Evolutionary conservation across 2,329 filamentous ascomycete genomes (phyloP).

Genomic region (Apiospora aurea): DNA sequence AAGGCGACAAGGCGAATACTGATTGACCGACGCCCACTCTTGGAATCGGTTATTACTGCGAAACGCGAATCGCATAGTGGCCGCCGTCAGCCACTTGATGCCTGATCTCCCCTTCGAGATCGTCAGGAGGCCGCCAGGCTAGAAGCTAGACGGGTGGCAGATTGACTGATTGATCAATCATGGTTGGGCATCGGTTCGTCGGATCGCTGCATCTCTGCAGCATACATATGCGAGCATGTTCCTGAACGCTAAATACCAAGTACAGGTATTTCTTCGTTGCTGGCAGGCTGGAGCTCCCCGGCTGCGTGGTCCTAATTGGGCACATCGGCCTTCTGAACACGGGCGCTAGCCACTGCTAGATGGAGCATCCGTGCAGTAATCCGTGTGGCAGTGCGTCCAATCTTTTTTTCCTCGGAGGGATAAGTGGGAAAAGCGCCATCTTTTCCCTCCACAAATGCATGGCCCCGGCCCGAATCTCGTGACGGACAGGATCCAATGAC

Average conservation of each 20-base stretch:
- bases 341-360: background rate
- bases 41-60: background rate
- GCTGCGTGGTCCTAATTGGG: background rate
- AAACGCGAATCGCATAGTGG: background rate
- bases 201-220: conserved; percentile 6
- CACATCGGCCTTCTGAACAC: conserved; percentile 1
- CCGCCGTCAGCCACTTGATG: conserved; percentile 13
- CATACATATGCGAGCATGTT: background rate
- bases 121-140: conserved; percentile 24
- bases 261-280: too few relatives aligned
- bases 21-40: background rate
- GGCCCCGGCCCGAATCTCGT: conserved; percentile 9
- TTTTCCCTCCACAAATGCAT: conserved; percentile 20
- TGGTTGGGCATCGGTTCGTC: conserved; percentile 9
- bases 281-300: background rate
- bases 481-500: conserved; percentile 20
- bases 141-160: background rate
- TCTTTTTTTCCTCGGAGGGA: background rate
- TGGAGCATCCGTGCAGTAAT: background rate
- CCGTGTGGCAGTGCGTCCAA: conserved; percentile 16
- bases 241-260: background rate
- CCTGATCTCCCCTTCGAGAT: background rate
- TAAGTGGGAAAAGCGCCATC: background rate
- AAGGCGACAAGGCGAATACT: background rate
- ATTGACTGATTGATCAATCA: conserved; percentile 20